A percentile compares a stretch with the other conserved stretches of the same genome.
phyloP scores from a whole-genome alignment of 1,139 yeast species.

The Nakaseomyces kungkrabaensis region DNA sequence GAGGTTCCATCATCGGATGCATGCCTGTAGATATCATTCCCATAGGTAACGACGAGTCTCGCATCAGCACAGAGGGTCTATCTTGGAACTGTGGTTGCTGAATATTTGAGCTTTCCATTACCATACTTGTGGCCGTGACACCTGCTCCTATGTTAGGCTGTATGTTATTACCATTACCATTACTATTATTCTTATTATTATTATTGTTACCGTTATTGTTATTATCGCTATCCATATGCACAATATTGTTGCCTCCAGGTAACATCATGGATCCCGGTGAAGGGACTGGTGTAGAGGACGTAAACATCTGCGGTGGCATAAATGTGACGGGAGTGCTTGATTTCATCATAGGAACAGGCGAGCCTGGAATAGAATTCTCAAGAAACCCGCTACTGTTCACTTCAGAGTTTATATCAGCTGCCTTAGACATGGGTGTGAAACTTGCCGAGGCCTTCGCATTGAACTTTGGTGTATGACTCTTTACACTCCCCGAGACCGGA shows the following conservation, averaged over 20 bases:
- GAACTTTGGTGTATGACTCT: constrained; percentile 17
- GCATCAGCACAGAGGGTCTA: background rate
- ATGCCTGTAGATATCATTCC: background rate
- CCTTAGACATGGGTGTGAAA: constrained; percentile 22
- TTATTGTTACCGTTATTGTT: no score
- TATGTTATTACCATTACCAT: background rate
- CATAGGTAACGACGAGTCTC: constrained; percentile 1
- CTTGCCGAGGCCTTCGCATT: constrained; percentile 29
- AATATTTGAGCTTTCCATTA: background rate
- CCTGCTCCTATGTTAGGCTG: background rate
- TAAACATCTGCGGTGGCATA: constrained; percentile 12
- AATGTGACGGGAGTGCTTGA: constrained; percentile 7
- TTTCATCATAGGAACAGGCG: constrained; percentile 11
- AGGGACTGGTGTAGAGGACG: constrained; percentile 11
- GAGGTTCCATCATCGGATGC: background rate
- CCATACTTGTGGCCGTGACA: background rate
- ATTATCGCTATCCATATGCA: background rate
- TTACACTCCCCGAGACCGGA: constrained; percentile 5
- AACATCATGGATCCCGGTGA: background rate
- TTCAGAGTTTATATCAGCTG: constrained; percentile 1
- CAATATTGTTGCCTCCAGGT: background rate
- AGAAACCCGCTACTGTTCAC: background rate
- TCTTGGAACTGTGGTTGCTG: background rate
- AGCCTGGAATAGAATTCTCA: constrained; percentile 4
- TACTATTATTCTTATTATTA: no score